phyloP scores from a whole-genome alignment of 345 rosid genomes.

The Syzygium oleosum region DNA sequence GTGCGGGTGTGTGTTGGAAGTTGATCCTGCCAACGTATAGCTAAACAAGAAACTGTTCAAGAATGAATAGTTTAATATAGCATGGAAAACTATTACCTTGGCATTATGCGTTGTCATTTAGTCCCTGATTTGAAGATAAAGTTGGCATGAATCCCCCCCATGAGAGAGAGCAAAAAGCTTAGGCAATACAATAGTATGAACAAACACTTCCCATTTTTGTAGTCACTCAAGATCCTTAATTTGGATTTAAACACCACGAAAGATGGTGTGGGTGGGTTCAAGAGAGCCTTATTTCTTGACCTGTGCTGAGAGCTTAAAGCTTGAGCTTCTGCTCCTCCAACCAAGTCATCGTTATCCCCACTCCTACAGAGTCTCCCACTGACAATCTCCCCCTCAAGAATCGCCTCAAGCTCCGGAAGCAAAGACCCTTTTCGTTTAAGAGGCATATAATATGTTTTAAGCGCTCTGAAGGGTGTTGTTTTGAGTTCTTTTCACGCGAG shows the following conservation, averaged over 20 bases:
- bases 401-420: constrained; percentile 26
- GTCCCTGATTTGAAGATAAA: constrained; percentile 14
- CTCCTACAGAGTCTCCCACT: constrained; percentile 10
- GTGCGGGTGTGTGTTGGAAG: constrained; percentile 8
- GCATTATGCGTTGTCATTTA: constrained; percentile 39
- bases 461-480: no score
- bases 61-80: background rate
- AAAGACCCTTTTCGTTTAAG: constrained; percentile 13
- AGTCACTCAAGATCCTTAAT: constrained; percentile 20
- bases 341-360: constrained; percentile 8
- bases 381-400: constrained; percentile 11
- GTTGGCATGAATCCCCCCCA: background rate
- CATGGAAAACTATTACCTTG: constrained; percentile 1
- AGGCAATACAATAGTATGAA: background rate
- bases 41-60: constrained; percentile 16
- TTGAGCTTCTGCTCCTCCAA: background rate
- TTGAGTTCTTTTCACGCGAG: background rate
- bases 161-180: background rate
- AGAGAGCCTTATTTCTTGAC: background rate
- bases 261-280: background rate
- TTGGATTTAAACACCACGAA: constrained; percentile 18
- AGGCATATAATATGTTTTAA: constrained; percentile 12
- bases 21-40: constrained; percentile 4
- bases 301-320: background rate
- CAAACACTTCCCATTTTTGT: constrained; percentile 3